These are phyloP conservation scores for Apostasia ramifera DNA, from an alignment of 106 monocot genomes.

Conservation along the genomic window DNA sequence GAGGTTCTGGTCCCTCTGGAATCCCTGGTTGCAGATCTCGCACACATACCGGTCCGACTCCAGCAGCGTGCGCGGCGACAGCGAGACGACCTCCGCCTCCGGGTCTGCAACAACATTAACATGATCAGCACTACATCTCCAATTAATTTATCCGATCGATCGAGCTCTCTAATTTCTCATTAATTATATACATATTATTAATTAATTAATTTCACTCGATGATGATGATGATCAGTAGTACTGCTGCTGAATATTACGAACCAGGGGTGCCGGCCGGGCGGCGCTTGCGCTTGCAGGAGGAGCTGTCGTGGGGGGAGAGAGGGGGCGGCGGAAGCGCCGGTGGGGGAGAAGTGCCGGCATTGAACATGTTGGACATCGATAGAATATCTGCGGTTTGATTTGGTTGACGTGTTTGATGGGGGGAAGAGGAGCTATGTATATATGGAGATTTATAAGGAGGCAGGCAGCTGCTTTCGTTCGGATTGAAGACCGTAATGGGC, in stretches of 20 bases:
- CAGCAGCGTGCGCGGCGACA: conserved; percentile 79
- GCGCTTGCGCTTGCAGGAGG: conserved; percentile 43
- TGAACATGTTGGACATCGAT: background rate
- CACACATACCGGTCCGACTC: conserved; percentile 95
- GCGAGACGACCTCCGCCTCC: conserved; percentile 84
- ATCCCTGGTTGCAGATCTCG: conserved; percentile 94
- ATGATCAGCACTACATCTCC: background rate
- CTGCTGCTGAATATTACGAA: conserved; percentile 3
- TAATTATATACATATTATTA: background rate
- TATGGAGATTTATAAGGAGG: background rate
- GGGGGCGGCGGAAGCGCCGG: conserved; percentile 5
- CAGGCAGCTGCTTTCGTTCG: conserved; percentile 10
- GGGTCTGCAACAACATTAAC: conserved; percentile 41
- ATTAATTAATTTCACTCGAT: background rate
- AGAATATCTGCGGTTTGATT: background rate
- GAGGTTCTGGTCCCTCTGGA: conserved; percentile 92
- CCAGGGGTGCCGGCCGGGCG: conserved; percentile 81
- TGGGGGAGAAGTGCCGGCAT: background rate
- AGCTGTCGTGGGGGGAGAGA: conserved; percentile 5
- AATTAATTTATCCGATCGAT: background rate
- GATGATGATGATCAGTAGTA: background rate
- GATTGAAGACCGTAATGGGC: background rate
- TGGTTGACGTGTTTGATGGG: background rate
- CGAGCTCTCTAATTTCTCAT: background rate
- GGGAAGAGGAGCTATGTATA: background rate